These are phyloP conservation scores for Diphasiastrum complanatum DNA, from an alignment of 83 land plant species.

Conservation along the genomic window DNA sequence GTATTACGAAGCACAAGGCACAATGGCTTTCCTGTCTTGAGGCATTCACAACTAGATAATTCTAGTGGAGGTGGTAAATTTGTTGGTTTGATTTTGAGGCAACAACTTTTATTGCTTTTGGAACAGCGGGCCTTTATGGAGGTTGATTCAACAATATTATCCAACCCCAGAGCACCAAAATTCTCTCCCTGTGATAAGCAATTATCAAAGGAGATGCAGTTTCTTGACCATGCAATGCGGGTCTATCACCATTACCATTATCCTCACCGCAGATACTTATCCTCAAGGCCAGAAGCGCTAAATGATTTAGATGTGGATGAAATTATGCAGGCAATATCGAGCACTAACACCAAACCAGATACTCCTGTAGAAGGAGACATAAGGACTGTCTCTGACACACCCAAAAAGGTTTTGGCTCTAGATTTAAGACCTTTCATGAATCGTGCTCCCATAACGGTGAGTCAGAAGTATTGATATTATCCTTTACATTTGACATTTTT, in stretches of 20 bases:
- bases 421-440: slow-evolving; percentile 45
- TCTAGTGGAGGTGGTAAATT: slow-evolving; percentile 23
- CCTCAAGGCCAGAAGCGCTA: slow-evolving; percentile 38
- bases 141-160: slow-evolving; percentile 18
- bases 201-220: slow-evolving; percentile 8
- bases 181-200: slow-evolving; percentile 2
- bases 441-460: slow-evolving; percentile 42
- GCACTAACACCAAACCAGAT: not conserved
- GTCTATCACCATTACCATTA: slow-evolving; percentile 40
- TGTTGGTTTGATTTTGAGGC: slow-evolving; percentile 37
- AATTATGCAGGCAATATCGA: slow-evolving; percentile 2
- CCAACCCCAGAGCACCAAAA: slow-evolving; percentile 3
- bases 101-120: slow-evolving; percentile 33
- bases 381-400: not conserved
- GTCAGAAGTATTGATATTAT: no score
- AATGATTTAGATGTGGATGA: slow-evolving; percentile 23
- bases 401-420: slow-evolving; percentile 20
- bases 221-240: slow-evolving; percentile 36
- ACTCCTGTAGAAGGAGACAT: not conserved
- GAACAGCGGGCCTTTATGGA: slow-evolving; percentile 35
- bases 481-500: no score
- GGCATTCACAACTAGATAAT: slow-evolving; percentile 18
- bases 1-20: slow-evolving; percentile 33
- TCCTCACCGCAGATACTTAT: slow-evolving; percentile 39
- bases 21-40: slow-evolving; percentile 46